Percentiles rank a stretch among this genome's conserved stretches.
Evolutionary conservation across 192 early-diverging fungal genomes (phyloP).

Genomic region (Entomortierella beljakovae): DNA sequence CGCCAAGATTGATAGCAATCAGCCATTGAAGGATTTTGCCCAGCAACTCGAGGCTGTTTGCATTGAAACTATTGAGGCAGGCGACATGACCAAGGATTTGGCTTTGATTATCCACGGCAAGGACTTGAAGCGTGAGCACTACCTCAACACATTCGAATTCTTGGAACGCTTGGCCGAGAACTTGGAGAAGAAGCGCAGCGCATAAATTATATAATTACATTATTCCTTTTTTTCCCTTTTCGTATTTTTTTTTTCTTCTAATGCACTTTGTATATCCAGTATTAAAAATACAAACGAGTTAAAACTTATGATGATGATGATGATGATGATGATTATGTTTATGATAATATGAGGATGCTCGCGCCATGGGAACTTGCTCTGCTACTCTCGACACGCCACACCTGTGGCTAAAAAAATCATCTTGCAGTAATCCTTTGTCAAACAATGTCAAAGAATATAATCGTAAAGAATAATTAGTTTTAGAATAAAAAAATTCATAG

Average conservation of each 20-base stretch:
- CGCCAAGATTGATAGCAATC: slow-evolving; percentile 92
- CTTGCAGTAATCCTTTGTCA: too few species aligned
- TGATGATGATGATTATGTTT: background rate
- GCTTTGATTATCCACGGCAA: slow-evolving; percentile 95
- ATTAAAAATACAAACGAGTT: slow-evolving; percentile 2
- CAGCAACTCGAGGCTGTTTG: slow-evolving; percentile 88
- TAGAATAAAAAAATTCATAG: too few species aligned
- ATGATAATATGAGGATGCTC: too few species aligned
- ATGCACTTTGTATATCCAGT: background rate
- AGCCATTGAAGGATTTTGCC: slow-evolving; percentile 79
- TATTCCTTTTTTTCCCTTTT: too few species aligned
- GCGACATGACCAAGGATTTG: slow-evolving; percentile 99
- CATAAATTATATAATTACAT: slow-evolving; percentile 11
- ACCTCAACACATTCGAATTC: slow-evolving; percentile 91
- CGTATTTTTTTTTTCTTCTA: background rate
- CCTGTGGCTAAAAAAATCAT: too few species aligned
- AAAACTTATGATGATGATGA: background rate
- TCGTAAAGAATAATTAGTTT: too few species aligned
- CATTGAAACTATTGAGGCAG: slow-evolving; percentile 86
- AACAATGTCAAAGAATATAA: too few species aligned
- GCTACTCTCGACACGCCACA: too few species aligned
- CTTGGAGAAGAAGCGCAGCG: slow-evolving; percentile 57
- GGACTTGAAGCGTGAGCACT: slow-evolving; percentile 82
- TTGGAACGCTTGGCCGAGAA: slow-evolving; percentile 86
- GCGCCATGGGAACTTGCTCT: too few species aligned